Base-by-base conservation (phyloP, 2,329 filamentous ascomycete genomes). In the Fusarium sarcochroum region DNA sequence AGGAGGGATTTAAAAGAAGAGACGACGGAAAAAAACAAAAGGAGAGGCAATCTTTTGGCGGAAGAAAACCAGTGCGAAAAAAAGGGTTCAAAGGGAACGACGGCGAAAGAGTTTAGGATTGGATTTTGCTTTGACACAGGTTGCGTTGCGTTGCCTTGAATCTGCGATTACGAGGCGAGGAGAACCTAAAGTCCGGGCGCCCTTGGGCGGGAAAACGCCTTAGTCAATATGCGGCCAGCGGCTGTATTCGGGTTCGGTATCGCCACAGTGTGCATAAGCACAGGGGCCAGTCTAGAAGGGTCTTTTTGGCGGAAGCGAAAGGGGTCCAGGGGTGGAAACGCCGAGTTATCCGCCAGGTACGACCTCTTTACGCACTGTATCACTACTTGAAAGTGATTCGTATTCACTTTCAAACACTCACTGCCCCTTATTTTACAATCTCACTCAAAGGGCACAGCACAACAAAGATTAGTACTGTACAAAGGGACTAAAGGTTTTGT, bases 81-180 rank as follows among this genome's bases (percentile, higher is more conserved):
- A 68, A 58, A 50, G 20, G 53, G 55, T 54, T 40, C 48, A 37
- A 51, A 74, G 68, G 68, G 72, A 74, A 68, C 50, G 68, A 70
- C 67, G 45, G 56, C 44, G 52, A 50, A 68, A 55, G 61, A 20
- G 41, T 45, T 48, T 52, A 10, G 10, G 27, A 11, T 35, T 34
- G 35, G 52, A 10, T 48, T 56, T 48, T 14, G 30, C 35, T 41
- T 41, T 9, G 27, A 13, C 27, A 40, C 38, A 23, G 53, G 51
- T 23, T 48, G 45, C 41, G 56, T 68, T 69, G 63, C 40, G 53
- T 52, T 60, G 65, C n/a, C 53, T 61, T 66, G 38, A 41, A 47
- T 50, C 46, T 47, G 51, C 54, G 50, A 63, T 70, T 67, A 70
- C 58, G 53, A 68, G 64, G 55, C 63, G 59, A 70, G 67, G 59